Conservation (phyloP, 169 alveolate genomes). For the Perkinsus marinus region DNA sequence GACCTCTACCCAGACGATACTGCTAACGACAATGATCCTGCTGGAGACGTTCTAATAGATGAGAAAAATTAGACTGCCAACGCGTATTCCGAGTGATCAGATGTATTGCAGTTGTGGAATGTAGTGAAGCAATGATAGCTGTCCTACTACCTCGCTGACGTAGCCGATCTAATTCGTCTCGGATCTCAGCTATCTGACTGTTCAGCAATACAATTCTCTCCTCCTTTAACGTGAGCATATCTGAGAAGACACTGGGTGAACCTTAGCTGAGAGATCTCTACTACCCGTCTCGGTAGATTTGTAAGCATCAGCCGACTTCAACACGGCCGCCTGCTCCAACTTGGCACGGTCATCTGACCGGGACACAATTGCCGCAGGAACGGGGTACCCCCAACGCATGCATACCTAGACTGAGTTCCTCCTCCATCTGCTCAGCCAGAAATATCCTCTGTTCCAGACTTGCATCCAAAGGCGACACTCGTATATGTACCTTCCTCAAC, state of each 20-base stretch:
- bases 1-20: background rate
- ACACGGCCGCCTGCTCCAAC: background rate
- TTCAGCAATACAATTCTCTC: background rate
- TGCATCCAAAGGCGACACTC: background rate
- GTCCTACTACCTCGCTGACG: background rate
- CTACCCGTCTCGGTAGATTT: background rate
- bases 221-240: background rate
- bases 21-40: no score
- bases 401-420: background rate
- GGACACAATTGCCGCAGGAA: no score
- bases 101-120: no score
- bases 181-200: background rate
- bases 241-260: background rate
- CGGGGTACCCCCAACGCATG: background rate
- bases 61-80: no score
- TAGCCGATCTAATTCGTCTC: background rate
- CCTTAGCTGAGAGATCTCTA: background rate
- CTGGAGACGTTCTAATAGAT: no score
- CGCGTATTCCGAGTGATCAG: no score
- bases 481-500: background rate
- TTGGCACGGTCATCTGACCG: background rate
- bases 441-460: background rate
- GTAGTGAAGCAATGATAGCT: no score
- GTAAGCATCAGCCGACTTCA: background rate
- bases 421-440: background rate